Evolutionary conservation across 2,329 filamentous ascomycete genomes (phyloP).

Genomic region (Epichloe brachyelytri): DNA sequence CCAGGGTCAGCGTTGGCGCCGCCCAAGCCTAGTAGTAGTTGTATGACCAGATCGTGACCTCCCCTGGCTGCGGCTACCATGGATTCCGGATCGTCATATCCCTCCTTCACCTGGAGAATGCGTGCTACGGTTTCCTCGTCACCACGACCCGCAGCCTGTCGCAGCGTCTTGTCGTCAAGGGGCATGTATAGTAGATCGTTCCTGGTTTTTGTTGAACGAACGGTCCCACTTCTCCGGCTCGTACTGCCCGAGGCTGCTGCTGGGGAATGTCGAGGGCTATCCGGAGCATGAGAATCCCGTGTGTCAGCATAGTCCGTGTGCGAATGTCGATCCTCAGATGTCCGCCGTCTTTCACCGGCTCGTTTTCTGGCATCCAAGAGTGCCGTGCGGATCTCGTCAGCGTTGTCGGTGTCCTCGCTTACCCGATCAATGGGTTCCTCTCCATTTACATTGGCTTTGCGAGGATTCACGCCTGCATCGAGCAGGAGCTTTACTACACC

Average conservation of each 20-base stretch:
- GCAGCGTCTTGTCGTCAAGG: constrained; percentile 47
- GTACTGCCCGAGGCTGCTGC: constrained; percentile 25
- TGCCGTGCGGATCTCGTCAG: constrained; percentile 61
- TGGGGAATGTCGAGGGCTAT: constrained; percentile 46
- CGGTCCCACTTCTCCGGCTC: constrained; percentile 39
- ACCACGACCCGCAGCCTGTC: constrained; percentile 45
- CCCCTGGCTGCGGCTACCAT: constrained; percentile 81
- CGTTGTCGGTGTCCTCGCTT: constrained; percentile 60
- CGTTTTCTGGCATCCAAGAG: constrained; percentile 48
- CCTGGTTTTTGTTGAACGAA: constrained; percentile 50
- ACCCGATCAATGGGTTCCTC: constrained; percentile 84
- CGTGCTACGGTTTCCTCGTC: constrained; percentile 49
- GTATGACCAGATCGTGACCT: constrained; percentile 78
- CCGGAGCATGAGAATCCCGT: constrained; percentile 40
- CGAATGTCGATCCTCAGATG: constrained; percentile 44
- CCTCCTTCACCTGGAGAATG: constrained; percentile 47
- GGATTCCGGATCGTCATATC: constrained; percentile 64
- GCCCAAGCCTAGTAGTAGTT: constrained; percentile 60
- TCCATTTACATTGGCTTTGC: constrained; percentile 81
- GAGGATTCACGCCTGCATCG: constrained; percentile 78
- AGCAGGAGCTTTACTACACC: constrained; percentile 78
- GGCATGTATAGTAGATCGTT: constrained; percentile 52
- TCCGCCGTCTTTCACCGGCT: constrained; percentile 38
- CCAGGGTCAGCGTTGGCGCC: constrained; percentile 55
- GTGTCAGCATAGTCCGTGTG: constrained; percentile 32